Evolutionary conservation across 768 basidiomycete genomes (phyloP).

Genomic region (Boletellus ananas): DNA sequence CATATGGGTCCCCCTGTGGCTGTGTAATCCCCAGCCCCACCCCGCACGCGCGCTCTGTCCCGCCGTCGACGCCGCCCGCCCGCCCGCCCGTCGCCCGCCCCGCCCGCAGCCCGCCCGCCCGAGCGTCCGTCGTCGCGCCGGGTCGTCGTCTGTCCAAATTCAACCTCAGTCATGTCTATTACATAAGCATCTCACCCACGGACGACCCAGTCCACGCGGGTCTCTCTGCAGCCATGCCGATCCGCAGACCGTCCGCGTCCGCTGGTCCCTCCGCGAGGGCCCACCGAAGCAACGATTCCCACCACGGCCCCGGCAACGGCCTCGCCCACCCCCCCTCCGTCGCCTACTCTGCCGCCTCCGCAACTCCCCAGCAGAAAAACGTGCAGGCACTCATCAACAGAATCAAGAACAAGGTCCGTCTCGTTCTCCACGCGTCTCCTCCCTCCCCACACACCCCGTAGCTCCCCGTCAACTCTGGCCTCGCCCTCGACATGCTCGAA

Average conservation of each 20-base stretch:
- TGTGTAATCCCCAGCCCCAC: constrained; percentile 19
- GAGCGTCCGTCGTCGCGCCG: no score
- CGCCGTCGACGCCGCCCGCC: no score
- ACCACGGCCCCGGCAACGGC: constrained; percentile 38
- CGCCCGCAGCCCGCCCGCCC: no score
- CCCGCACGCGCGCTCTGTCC: no score
- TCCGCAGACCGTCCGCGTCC: constrained; percentile 60
- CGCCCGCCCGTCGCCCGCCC: no score
- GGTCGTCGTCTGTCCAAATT: no score
- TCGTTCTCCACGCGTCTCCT: neutral
- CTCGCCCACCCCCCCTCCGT: constrained; percentile 32
- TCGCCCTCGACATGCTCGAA: constrained; percentile 68
- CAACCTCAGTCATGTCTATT: constrained; percentile 5
- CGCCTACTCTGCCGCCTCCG: constrained; percentile 35
- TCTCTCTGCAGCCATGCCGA: constrained; percentile 36
- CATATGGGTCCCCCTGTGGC: constrained; percentile 43
- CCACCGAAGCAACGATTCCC: constrained; percentile 63
- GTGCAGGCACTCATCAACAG: constrained; percentile 77
- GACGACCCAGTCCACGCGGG: constrained; percentile 19
- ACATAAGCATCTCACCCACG: constrained; percentile 23
- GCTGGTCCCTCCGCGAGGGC: constrained; percentile 41
- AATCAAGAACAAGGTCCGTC: constrained; percentile 71
- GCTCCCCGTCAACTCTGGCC: constrained; percentile 85
- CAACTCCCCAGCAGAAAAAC: constrained; percentile 76
- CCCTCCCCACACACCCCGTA: constrained; percentile 26